Evolutionary conservation across 208 protist species (phyloP).

Genomic region (Trypanosoma scelopori): DNA sequence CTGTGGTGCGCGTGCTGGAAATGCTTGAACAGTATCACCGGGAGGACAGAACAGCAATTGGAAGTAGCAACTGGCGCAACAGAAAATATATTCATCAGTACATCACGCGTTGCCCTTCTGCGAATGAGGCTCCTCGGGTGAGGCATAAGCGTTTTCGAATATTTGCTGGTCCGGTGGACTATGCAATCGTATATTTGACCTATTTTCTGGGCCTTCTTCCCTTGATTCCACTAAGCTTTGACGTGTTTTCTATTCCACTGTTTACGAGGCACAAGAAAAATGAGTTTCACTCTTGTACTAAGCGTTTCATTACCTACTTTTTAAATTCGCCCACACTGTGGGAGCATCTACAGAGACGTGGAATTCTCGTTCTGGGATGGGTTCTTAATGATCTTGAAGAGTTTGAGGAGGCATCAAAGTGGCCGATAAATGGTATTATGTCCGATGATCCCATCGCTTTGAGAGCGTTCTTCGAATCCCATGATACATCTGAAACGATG

Average conservation of each 20-base stretch:
- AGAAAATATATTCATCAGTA: constrained; percentile 48
- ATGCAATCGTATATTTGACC: constrained; percentile 46
- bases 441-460: constrained; percentile 56
- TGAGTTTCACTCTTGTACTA: constrained; percentile 21
- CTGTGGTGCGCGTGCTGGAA: constrained; percentile 52
- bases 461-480: constrained; percentile 23
- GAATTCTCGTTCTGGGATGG: constrained; percentile 70
- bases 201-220: constrained; percentile 73
- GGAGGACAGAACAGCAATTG: constrained; percentile 60
- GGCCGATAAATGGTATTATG: constrained; percentile 77
- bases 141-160: constrained; percentile 54
- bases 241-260: constrained; percentile 80
- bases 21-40: constrained; percentile 59
- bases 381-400: constrained; percentile 75
- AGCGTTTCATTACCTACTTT: constrained; percentile 33
- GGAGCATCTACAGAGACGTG: constrained; percentile 68
- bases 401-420: constrained; percentile 44
- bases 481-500: constrained; percentile 17
- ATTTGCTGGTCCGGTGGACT: constrained; percentile 49
- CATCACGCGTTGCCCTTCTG: constrained; percentile 27
- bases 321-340: constrained; percentile 64
- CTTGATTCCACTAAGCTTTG: constrained; percentile 49
- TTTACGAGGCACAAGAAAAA: constrained; percentile 46
- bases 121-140: constrained; percentile 14
- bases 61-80: constrained; percentile 59